Percentiles rank a stretch among this genome's conserved stretches.
These are phyloP conservation scores for Ophiobolus disseminans DNA, from an alignment of 2,329 filamentous ascomycete species.

Conservation along the genomic window DNA sequence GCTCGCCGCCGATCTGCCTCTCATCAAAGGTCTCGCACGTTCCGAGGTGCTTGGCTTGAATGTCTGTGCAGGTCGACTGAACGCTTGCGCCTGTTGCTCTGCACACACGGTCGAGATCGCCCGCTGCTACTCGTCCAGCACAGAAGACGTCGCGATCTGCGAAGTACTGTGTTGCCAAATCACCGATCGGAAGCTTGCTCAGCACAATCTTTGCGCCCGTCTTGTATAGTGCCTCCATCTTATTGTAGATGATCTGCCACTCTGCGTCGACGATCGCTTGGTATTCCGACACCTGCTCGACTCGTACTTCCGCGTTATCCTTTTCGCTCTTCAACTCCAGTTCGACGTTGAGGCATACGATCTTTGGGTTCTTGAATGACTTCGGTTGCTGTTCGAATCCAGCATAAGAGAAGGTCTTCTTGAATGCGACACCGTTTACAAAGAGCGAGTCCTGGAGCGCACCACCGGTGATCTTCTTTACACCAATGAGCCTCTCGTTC, in stretches of 20 bases:
- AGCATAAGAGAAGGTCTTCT: conserved; percentile 99
- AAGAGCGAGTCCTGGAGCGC: conserved; percentile 96
- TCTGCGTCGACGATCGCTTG: conserved; percentile 99
- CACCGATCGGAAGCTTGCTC: conserved; percentile 95
- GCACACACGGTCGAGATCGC: conserved; percentile 95
- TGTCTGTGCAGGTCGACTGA: conserved; percentile 97
- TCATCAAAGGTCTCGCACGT: conserved; percentile 92
- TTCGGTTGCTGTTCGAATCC: conserved; percentile 99
- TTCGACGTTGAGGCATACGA: conserved; percentile 97
- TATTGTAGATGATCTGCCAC: conserved; percentile 99
- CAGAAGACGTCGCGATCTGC: conserved; percentile 98
- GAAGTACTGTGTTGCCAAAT: conserved; percentile 96
- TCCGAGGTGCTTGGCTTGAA: conserved; percentile 85
- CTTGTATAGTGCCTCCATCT: conserved; percentile 92
- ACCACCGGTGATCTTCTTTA: conserved; percentile 98
- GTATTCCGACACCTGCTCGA: conserved; percentile 98
- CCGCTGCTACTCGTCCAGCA: conserved; percentile 86
- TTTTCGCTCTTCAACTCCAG: conserved; percentile 98
- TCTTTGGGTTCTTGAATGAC: conserved; percentile 90
- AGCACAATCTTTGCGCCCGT: conserved; percentile 97
- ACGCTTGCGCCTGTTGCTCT: conserved; percentile 91
- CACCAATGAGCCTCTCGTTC: conserved; percentile 95
- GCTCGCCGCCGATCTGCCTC: conserved; percentile 94
- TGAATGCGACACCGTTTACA: conserved; percentile 97
- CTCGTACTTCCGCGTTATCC: conserved; percentile 97